These are phyloP conservation scores for Poa pratensis DNA, from an alignment of 176 grass and related monocot genomes.

Conservation along the genomic window DNA sequence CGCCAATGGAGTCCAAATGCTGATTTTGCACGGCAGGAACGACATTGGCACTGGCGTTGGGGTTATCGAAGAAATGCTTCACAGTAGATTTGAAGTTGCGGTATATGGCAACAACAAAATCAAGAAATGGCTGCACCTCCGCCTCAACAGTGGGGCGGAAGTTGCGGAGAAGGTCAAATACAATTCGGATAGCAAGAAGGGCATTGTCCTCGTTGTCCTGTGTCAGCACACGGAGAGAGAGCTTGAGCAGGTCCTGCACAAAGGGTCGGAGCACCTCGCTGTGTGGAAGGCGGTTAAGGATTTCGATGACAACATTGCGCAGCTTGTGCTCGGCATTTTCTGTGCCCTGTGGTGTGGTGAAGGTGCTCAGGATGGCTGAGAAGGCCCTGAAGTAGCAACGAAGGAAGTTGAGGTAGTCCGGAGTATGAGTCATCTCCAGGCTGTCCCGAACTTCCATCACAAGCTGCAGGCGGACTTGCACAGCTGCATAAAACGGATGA, in stretches of 20 bases:
- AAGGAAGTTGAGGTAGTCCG: constrained; percentile 95
- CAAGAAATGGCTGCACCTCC: constrained; percentile 97
- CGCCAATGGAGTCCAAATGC: constrained; percentile 56
- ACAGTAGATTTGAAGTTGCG: constrained; percentile 71
- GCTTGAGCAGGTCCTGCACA: constrained; percentile 96
- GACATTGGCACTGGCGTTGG: constrained; percentile 47
- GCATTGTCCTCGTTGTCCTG: constrained; percentile 97
- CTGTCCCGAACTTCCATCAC: constrained; percentile 92
- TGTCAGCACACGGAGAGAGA: constrained; percentile 88
- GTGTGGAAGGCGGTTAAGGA: constrained; percentile 96
- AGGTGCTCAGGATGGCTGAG: constrained; percentile 72
- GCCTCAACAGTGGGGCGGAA: constrained; percentile 98
- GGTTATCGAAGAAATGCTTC: constrained; percentile 73
- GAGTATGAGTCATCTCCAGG: constrained; percentile 93
- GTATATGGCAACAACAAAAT: constrained; percentile 92
- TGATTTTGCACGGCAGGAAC: constrained; percentile 38
- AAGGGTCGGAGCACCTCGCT: constrained; percentile 97
- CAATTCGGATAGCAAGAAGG: constrained; percentile 87
- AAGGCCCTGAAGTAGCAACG: constrained; percentile 96
- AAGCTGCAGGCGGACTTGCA: constrained; percentile 78
- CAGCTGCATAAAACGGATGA: constrained; percentile 52
- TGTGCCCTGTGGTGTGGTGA: constrained; percentile 66
- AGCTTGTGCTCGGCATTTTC: constrained; percentile 95
- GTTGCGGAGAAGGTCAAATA: constrained; percentile 96
- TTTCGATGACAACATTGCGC: constrained; percentile 92